A percentile compares a stretch with the other conserved stretches of the same genome.
Conservation (phyloP, 2,329 filamentous ascomycete genomes). For the Talaromyces sp. region DNA sequence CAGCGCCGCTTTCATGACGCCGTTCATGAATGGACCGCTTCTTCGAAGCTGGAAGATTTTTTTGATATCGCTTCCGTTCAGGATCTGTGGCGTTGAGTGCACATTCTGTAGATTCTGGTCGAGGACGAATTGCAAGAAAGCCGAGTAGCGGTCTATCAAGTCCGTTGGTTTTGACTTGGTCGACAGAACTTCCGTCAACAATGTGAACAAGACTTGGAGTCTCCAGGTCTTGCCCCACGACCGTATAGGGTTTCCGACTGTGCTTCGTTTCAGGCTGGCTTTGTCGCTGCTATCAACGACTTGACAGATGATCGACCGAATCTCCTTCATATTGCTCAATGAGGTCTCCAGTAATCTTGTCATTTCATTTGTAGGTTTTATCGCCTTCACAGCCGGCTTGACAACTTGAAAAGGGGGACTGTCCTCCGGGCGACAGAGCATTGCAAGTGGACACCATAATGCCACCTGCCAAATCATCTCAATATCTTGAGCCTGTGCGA, state of each 20-base stretch:
- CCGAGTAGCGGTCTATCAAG: background rate
- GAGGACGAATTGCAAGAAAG: background rate
- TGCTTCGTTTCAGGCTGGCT: background rate
- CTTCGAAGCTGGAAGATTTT: background rate
- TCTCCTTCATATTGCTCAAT: background rate
- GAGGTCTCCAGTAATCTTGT: background rate
- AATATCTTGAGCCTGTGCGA: background rate
- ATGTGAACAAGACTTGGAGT: slow-evolving; percentile 6
- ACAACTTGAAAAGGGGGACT: background rate
- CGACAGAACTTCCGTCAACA: background rate
- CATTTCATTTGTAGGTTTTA: slow-evolving; percentile 2
- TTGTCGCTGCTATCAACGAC: background rate
- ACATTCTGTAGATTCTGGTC: background rate
- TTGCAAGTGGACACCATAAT: slow-evolving; percentile 3
- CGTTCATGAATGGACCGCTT: slow-evolving; percentile 10
- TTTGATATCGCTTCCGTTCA: slow-evolving; percentile 8
- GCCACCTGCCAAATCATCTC: slow-evolving; percentile 8
- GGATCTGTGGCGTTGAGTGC: background rate
- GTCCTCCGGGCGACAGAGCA: background rate
- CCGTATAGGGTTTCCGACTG: slow-evolving; percentile 1
- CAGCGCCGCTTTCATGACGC: background rate
- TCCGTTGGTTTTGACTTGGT: background rate
- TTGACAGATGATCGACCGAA: background rate
- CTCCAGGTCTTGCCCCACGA: slow-evolving; percentile 14
- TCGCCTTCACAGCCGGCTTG: slow-evolving; percentile 5